Percentiles rank a stretch among this genome's conserved stretches.
Evolutionary conservation across 768 basidiomycete species (phyloP).

Genomic region (Hebeloma cylindrosporum): DNA sequence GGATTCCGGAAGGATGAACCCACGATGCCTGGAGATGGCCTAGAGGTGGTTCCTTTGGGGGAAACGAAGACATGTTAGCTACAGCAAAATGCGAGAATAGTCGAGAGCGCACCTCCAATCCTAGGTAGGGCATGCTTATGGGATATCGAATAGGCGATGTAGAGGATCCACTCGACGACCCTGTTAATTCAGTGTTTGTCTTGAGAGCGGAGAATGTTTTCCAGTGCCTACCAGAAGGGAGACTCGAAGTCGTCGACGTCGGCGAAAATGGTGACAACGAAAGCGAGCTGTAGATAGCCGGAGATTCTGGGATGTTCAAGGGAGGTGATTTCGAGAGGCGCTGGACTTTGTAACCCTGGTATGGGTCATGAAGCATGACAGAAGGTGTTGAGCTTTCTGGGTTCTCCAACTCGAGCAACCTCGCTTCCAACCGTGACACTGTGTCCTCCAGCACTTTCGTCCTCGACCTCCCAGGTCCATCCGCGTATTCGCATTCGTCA

Average conservation of each 20-base stretch:
- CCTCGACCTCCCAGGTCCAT: constrained; percentile 58
- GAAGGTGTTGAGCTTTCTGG: constrained; percentile 47
- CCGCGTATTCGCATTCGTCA: constrained; percentile 72
- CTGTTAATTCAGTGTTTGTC: constrained; percentile 41
- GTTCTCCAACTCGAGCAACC: constrained; percentile 57
- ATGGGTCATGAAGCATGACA: constrained; percentile 53
- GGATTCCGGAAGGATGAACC: constrained; percentile 13
- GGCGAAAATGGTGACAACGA: constrained; percentile 50
- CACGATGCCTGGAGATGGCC: constrained; percentile 39
- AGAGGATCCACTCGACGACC: constrained; percentile 44
- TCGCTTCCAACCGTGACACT: constrained; percentile 52
- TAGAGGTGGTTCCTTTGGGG: constrained; percentile 38
- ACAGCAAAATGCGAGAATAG: neutral
- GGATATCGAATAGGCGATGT: constrained; percentile 37
- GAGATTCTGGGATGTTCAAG: constrained; percentile 32
- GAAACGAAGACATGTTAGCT: constrained; percentile 10
- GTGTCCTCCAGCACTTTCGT: constrained; percentile 63
- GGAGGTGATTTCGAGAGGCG: constrained; percentile 35
- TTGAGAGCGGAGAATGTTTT: constrained; percentile 36
- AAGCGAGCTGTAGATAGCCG: constrained; percentile 27
- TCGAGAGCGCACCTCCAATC: constrained; percentile 35
- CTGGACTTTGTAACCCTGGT: constrained; percentile 35
- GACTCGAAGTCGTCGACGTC: constrained; percentile 44
- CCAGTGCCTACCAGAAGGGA: constrained; percentile 47
- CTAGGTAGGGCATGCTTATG: constrained; percentile 37